Evolutionary conservation across 768 basidiomycete genomes (phyloP), one percentile per base, ranked within the genome.

Genomic region (Cystofilobasidium ferigula): DNA sequence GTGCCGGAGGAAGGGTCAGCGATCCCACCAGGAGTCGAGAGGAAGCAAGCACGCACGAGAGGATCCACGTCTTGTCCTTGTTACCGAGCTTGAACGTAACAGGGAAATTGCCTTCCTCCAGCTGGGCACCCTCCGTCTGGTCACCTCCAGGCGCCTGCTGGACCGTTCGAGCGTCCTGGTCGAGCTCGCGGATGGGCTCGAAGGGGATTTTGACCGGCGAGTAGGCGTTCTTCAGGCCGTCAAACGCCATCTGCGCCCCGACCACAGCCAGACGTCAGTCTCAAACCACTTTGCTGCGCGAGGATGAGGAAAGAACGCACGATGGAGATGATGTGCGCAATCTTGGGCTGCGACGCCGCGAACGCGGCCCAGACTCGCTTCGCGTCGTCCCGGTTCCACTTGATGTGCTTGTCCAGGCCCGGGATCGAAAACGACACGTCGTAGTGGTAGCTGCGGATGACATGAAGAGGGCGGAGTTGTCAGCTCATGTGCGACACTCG

Each of bases 141-240:
- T n/a, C n/a, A n/a, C n/a, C n/a, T n/a, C n/a, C n/a, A n/a, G n/a
- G n/a, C n/a, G n/a, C n/a, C n/a, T n/a, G n/a, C n/a, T n/a, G n/a
- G n/a, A n/a, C n/a, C n/a, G n/a, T n/a, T n/a, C n/a, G n/a, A n/a
- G n/a, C n/a, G n/a, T 42, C 40, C 10, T 10, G 40, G 40, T 10
- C 40, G 40, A 10, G 20, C 10, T 42, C 40, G 10, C 20, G 10
- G 10, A 10, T 42, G 10, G 20, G 40, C 6, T 28, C 16, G 51
- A 32, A 32, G 28, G 51, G 51, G 30, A 54, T 30, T 13, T 54
- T 54, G 51, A 32, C 3, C 7, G 51, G 51, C 51, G 51, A 54
- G 30, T 32, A 54, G 28, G 51, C 51, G 16, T 54, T 54, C 51
- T 54, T 54, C 13, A 54, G 30, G 26, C 51, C 51, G 30, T 54